Base-by-base conservation (phyloP, 2,329 filamentous ascomycete genomes). In the Elsinoe necatrix region DNA sequence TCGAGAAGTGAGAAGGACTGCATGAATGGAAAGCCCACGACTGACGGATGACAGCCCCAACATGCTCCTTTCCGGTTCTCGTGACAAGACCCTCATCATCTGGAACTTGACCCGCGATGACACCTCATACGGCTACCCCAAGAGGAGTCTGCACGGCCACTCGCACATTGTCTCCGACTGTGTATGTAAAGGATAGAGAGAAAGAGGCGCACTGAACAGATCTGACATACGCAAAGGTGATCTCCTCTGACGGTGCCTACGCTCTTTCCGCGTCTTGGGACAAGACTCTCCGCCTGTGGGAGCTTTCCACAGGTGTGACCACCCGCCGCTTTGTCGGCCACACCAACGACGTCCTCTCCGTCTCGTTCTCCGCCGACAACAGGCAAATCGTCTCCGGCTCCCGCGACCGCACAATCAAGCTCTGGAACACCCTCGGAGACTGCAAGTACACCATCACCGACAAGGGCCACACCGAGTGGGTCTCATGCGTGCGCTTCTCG, bases 361-460 rank as follows among this genome's bases (percentile, higher is more conserved):
- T 98, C 76, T 96, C 91, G 68, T 98, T 98, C 88, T 97, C 93
- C 70, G 93, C 93, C 84, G 93, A 98, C 83, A 97, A 97, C 88
- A 88, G 93, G 75, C 93, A 97, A 84, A 97, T 98, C 78, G 93
- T 97, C 71, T 97, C 93, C 66, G 93, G 91, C 67, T 97, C 93
- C 65, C 91, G 93, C 76, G 93, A 98, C 83, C 87, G 90, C 76
- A 89, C 88, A 73, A 97, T 98, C 84, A 98, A 97, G 89, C 86
- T 98, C 71, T 98, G 93, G 93, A 98, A 98, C 84, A 98, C 93
- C 70, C 89, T 98, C 66, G 93, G 93, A 79, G 93, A 98, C 85
- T 98, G 93, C 91, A 98, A 98, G 84, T 98, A 85, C 86, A 98
- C 92, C 81, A 97, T 98, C 83, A 95, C 89, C 79, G 93, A 98